A percentile compares a stretch with the other conserved stretches of the same genome.
phyloP scores from a whole-genome alignment of 192 early-diverging fungal species.

The Podila clonocystis region DNA sequence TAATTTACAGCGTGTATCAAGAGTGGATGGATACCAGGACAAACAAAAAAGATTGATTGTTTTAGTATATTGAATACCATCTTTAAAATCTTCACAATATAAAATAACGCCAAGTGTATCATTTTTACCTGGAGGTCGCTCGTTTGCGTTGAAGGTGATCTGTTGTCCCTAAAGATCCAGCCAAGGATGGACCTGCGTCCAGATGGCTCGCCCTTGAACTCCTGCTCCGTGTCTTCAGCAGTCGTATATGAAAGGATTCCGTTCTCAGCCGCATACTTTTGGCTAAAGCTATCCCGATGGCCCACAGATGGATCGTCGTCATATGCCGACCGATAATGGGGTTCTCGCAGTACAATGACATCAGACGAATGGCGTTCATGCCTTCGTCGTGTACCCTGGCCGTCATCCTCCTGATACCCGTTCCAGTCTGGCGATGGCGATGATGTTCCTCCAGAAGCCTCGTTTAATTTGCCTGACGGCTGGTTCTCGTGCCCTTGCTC shows the following conservation, averaged over 20 bases:
- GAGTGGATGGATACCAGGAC: too few species aligned
- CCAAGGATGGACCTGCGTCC: slow-evolving; percentile 3
- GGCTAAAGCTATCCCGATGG: slow-evolving; percentile 16
- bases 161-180: slow-evolving; percentile 2
- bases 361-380: not conserved
- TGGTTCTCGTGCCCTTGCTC: not conserved
- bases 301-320: slow-evolving; percentile 23
- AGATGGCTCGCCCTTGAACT: not conserved
- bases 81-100: too few species aligned
- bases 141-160: too few species aligned
- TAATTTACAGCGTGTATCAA: too few species aligned
- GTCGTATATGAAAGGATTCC: not conserved
- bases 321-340: slow-evolving; percentile 8
- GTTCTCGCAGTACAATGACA: not conserved
- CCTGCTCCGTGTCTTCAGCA: not conserved
- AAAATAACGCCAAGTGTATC: too few species aligned
- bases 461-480: not conserved
- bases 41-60: too few species aligned
- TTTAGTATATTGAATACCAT: too few species aligned
- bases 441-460: not conserved
- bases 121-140: too few species aligned
- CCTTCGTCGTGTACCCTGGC: not conserved
- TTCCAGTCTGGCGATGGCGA: not conserved
- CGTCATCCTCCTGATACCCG: not conserved
- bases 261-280: slow-evolving; percentile 17